These are phyloP conservation scores for Rossbeevera mucosa DNA, from an alignment of 768 basidiomycete genomes.

Conservation along the genomic window DNA sequence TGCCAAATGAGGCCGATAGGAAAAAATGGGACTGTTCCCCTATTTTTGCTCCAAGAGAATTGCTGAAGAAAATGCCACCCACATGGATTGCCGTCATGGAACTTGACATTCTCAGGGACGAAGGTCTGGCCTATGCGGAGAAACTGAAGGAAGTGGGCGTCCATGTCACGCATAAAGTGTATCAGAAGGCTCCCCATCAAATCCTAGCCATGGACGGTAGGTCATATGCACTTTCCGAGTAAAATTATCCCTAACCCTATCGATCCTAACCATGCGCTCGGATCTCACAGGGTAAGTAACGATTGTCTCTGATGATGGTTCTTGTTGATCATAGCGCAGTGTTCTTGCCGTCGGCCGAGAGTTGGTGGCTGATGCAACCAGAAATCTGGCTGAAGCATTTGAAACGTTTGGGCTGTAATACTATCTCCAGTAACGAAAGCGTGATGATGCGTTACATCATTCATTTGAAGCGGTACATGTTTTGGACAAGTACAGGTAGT, in stretches of 20 bases:
- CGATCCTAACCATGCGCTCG: background rate
- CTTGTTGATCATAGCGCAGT: constrained; percentile 24
- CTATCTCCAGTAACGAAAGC: background rate
- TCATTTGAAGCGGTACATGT: background rate
- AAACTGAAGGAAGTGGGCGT: constrained; percentile 53
- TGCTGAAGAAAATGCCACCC: constrained; percentile 48
- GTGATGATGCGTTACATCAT: background rate
- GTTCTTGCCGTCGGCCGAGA: constrained; percentile 35
- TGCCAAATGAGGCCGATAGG: constrained; percentile 57
- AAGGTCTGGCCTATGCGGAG: constrained; percentile 61
- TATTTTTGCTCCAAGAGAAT: constrained; percentile 57
- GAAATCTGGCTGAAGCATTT: constrained; percentile 33
- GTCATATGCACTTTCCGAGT: constrained; percentile 15
- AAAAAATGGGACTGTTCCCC: constrained; percentile 71
- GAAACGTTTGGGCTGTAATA: constrained; percentile 12
- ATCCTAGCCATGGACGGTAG: constrained; percentile 73
- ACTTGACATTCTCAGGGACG: constrained; percentile 64
- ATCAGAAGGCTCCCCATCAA: constrained; percentile 64
- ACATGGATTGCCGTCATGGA: constrained; percentile 68
- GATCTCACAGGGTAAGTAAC: constrained; percentile 20
- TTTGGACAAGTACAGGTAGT: background rate
- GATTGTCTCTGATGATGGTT: background rate
- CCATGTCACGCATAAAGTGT: constrained; percentile 50
- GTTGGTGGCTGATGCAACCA: constrained; percentile 36
- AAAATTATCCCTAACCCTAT: background rate